Conservation (phyloP, 208 protist species). For the Leishmania aethiopica region DNA sequence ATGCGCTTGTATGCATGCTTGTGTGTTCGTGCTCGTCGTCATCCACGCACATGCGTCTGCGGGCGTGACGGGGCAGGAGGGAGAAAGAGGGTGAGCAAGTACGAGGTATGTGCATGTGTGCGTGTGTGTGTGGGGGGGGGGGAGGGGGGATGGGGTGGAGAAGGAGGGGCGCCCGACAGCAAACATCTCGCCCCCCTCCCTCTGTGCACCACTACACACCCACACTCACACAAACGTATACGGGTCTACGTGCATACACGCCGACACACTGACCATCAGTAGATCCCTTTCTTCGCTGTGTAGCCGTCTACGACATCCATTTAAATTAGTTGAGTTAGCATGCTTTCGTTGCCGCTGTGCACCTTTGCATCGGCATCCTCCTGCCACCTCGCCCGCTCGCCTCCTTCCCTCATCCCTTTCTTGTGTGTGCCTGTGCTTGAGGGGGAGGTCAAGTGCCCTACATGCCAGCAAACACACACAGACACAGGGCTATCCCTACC, state of each 20-base stretch:
- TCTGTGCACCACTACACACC: not conserved
- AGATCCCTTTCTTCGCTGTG: not conserved
- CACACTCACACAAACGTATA: not conserved
- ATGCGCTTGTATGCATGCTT: not conserved
- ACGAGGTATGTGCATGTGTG: not conserved
- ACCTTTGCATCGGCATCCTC: not conserved
- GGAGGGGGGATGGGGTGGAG: not conserved
- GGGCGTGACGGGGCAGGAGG: not conserved
- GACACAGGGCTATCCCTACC: not conserved
- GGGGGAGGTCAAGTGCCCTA: not conserved
- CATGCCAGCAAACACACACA: not conserved
- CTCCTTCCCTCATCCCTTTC: not conserved
- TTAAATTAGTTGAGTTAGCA: not conserved
- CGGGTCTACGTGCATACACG: not conserved
- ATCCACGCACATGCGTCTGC: not conserved
- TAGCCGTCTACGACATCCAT: not conserved
- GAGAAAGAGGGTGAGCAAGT: not conserved
- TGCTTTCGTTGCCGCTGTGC: not conserved
- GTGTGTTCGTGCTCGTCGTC: not conserved
- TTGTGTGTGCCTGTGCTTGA: not conserved
- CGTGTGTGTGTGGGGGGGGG: not conserved
- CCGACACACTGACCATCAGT: not conserved
- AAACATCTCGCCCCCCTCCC: not conserved
- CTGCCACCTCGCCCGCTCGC: not conserved
- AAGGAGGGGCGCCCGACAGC: not conserved